phyloP scores from a whole-genome alignment of 352 stramenopile genomes.

The Detonula confervacea region DNA sequence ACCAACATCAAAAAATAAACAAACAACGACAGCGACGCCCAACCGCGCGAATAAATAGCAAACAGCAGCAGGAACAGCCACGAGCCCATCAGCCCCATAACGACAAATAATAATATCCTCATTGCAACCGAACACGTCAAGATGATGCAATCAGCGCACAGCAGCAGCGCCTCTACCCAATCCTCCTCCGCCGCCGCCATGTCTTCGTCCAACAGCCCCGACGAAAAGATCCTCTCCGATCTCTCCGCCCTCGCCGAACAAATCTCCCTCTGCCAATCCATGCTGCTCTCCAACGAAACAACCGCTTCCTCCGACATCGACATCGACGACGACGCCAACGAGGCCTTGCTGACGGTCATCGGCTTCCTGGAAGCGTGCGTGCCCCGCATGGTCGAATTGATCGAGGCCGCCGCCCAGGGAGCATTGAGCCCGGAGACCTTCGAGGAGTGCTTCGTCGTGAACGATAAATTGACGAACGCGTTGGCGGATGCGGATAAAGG shows the following conservation, averaged over 20 bases:
- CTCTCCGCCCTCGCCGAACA: constrained; percentile 69
- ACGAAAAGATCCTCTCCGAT: constrained; percentile 75
- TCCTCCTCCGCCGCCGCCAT: neutral
- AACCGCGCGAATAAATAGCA: too few species aligned
- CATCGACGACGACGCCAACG: constrained; percentile 45
- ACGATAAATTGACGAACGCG: constrained; percentile 74
- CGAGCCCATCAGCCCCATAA: too few species aligned
- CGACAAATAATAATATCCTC: too few species aligned
- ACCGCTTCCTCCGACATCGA: too few species aligned
- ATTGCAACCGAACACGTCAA: neutral
- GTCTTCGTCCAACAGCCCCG: constrained; percentile 36
- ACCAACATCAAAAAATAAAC: too few species aligned
- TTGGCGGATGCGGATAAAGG: constrained; percentile 71
- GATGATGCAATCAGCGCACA: constrained; percentile 54
- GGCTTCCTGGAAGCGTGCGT: constrained; percentile 82
- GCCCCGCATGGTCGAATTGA: constrained; percentile 80
- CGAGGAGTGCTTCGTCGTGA: constrained; percentile 73
- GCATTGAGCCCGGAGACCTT: constrained; percentile 65
- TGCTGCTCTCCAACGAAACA: too few species aligned
- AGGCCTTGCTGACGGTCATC: constrained; percentile 67
- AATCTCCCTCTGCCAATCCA: constrained; percentile 70
- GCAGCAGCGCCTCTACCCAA: neutral
- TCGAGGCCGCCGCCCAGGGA: constrained; percentile 65
- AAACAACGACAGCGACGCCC: too few species aligned
- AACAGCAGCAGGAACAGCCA: too few species aligned